Percentiles rank a stretch among this genome's conserved stretches.
phyloP scores from a whole-genome alignment of 2,329 filamentous ascomycete genomes.

The Nigrospora sphaerica region DNA sequence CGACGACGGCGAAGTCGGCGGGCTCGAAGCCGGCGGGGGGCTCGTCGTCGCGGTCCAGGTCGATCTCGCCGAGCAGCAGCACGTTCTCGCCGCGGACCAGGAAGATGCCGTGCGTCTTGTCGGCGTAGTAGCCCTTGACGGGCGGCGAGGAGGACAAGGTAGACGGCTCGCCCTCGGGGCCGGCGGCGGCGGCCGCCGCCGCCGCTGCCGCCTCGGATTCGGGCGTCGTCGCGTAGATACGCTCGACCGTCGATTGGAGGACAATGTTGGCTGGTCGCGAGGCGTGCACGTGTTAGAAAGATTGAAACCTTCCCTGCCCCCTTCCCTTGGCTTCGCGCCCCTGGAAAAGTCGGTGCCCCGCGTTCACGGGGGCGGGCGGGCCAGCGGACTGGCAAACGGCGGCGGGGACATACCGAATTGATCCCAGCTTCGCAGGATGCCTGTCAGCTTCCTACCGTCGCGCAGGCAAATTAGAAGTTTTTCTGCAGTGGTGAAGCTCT shows the following conservation, averaged over 20 bases:
- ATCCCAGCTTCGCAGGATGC: conserved; percentile 91
- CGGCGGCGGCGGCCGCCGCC: conserved; percentile 9
- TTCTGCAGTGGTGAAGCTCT: conserved; percentile 46
- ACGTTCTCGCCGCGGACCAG: conserved; percentile 95
- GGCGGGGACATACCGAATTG: conserved; percentile 71
- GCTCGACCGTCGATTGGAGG: conserved; percentile 85
- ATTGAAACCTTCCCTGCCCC: background rate
- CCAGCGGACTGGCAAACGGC: background rate
- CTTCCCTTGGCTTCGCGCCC: background rate
- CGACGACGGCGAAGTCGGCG: conserved; percentile 63
- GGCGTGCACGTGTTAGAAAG: background rate
- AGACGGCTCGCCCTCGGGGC: background rate
- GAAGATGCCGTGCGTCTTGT: conserved; percentile 80
- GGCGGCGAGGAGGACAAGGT: conserved; percentile 14
- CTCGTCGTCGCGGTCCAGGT: conserved; percentile 92
- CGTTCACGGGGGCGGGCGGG: too few relatives aligned
- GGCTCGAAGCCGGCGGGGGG: conserved; percentile 60
- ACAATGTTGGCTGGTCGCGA: conserved; percentile 77
- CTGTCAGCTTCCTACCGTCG: conserved; percentile 89
- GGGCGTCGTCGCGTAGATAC: conserved; percentile 56
- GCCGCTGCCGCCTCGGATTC: conserved; percentile 17
- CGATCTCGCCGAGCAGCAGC: conserved; percentile 89
- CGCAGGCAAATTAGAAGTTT: conserved; percentile 89
- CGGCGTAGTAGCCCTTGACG: conserved; percentile 60
- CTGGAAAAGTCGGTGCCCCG: too few relatives aligned